Base-by-base conservation (phyloP, 345 rosid genomes). In the Kernera saxatilis region DNA sequence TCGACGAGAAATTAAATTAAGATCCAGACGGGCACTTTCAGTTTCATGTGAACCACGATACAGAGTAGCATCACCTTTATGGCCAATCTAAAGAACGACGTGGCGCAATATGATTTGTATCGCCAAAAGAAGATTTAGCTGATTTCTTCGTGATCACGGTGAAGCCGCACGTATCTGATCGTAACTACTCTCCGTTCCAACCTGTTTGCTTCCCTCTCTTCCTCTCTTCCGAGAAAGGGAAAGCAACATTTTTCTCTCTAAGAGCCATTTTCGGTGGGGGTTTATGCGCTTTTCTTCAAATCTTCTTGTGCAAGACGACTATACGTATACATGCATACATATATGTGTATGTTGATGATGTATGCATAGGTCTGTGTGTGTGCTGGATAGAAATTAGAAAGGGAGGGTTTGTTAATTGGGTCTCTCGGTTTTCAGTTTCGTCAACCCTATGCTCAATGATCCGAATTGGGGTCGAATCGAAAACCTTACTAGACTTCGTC, bases 181-280 rank as follows among this genome's bases (percentile, higher is more conserved):
- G 3, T 30, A 15, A 13, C 78, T 50, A 18, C 59, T 55, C 71
- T 61, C 76, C 58, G 73, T 72, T 72, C 81, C 81, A 77, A 66
- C 81, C 72, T 77, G 77, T 67, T 77, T 59, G 62, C 29, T 72
- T 9, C 64, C n/a, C 67, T 65, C 52, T 57, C 64, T 63, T 26
- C 69, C 74, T 69, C 76, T 19, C 66, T 29, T 67, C 74, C 65
- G 60, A 43, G 66, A 39, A 77, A 77, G 48, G 36, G 61, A 59
- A 74, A 70, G 52, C 61, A 54, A 48, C 59, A 21, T 70, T 57
- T 64, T 65, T 51, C 68, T 80, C 76, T 45, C 25, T 66, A 41
- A 61, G 33, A 70, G 55, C 81, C 45, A 68, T 69, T 82, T 67
- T 78, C 74, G 63, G 32, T 62, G 80, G 43, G 81, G 87, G 82